Evolutionary conservation across 345 rosid species (phyloP).

Genomic region (Citrus unshiu): DNA sequence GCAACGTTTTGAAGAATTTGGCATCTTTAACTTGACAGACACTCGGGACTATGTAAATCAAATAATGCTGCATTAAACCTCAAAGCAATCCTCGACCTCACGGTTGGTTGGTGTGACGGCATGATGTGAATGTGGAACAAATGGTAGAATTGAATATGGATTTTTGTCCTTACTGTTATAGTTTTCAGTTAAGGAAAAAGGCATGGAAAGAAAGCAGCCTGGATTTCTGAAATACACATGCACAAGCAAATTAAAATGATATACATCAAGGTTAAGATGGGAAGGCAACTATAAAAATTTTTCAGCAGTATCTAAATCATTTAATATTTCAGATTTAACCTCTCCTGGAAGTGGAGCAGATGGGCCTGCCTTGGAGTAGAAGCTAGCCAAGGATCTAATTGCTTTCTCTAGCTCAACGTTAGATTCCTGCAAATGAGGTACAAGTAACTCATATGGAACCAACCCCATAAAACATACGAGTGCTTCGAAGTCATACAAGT

Average conservation of each 20-base stretch:
- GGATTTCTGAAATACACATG: not conserved
- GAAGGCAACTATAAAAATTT: constrained; percentile 51
- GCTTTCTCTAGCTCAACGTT: constrained; percentile 76
- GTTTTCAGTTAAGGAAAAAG: not conserved
- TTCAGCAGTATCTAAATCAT: constrained; percentile 55
- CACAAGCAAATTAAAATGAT: not conserved
- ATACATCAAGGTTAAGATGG: not conserved
- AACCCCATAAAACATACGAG: not conserved
- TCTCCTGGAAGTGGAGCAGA: constrained; percentile 76
- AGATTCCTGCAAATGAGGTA: constrained; percentile 57
- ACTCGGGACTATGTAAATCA: not conserved
- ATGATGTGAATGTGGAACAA: not conserved
- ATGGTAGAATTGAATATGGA: not conserved
- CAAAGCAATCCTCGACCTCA: not conserved
- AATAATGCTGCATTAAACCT: not conserved
- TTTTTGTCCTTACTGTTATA: not conserved
- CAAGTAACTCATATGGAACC: not conserved
- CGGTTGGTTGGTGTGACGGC: not conserved
- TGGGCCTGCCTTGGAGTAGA: constrained; percentile 88
- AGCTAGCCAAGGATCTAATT: constrained; percentile 62
- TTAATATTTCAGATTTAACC: constrained; percentile 58
- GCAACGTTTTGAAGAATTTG: not conserved
- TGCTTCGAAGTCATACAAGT: not conserved
- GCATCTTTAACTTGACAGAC: not conserved
- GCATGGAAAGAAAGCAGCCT: not conserved